Percentiles rank a stretch among this genome's conserved stretches.
phyloP scores from a whole-genome alignment of 169 alveolate species.

The Eimeria tenella region DNA sequence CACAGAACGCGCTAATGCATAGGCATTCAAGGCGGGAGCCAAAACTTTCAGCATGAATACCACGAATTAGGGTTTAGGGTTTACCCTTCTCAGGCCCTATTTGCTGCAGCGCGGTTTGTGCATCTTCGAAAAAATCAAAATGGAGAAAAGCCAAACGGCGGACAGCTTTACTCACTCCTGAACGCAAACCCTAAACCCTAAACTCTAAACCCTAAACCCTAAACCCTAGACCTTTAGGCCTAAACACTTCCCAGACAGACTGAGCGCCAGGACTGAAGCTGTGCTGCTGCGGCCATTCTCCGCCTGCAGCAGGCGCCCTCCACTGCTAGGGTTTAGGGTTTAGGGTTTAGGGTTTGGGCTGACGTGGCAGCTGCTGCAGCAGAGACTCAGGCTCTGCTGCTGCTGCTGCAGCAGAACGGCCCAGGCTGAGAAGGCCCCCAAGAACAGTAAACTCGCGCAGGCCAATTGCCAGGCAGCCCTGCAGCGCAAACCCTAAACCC shows the following conservation, averaged over 20 bases:
- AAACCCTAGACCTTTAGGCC: neutral
- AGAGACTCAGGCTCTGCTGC: neutral
- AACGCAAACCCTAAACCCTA: neutral
- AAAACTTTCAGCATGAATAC: too few relatives aligned
- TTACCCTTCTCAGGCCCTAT: neutral
- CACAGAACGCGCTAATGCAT: neutral
- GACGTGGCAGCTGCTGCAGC: conserved; percentile 28
- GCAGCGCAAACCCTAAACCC: conserved; percentile 22
- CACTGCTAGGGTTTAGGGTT: neutral
- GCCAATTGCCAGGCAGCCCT: neutral
- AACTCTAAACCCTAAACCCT: conserved; percentile 26
- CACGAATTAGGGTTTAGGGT: neutral
- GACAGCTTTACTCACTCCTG: neutral
- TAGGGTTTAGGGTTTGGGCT: conserved; percentile 33
- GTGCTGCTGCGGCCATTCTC: neutral
- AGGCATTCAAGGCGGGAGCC: too few relatives aligned
- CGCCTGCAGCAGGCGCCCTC: neutral
- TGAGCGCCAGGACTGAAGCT: neutral
- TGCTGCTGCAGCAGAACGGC: conserved; percentile 3
- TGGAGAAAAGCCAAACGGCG: conserved; percentile 28
- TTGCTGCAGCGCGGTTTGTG: neutral
- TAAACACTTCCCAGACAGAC: neutral
- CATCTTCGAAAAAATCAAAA: conserved; percentile 11
- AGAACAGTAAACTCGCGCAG: neutral
- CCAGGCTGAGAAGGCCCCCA: neutral